Conservation (phyloP, 2,329 filamentous ascomycete genomes). For the Tolypocladium guangdongense region DNA sequence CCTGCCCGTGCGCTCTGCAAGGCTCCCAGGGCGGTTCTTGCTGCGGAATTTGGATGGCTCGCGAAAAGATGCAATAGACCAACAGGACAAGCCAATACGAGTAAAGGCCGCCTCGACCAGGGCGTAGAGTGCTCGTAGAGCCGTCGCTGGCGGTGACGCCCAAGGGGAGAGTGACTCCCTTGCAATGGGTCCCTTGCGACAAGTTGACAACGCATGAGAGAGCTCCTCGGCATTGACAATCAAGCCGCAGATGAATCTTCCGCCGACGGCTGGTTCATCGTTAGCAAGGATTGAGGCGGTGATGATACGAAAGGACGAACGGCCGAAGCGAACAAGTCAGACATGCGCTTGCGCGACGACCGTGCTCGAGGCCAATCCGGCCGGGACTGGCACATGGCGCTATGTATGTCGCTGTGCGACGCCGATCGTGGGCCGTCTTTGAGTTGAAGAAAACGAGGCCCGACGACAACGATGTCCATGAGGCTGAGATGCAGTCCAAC, state of each 20-base stretch:
- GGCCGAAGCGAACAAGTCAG: neutral
- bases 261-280: neutral
- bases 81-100: neutral
- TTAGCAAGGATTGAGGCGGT: neutral
- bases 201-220: neutral
- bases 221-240: neutral
- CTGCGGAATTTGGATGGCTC: neutral
- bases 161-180: neutral
- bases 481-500: neutral
- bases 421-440: neutral
- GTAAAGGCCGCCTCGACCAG: neutral
- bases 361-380: neutral
- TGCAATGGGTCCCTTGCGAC: neutral
- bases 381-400: neutral
- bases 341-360: neutral
- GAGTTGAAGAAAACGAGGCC: neutral
- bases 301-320: neutral
- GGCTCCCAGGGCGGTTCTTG: neutral
- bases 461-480: neutral
- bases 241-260: neutral
- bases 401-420: neutral
- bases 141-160: neutral
- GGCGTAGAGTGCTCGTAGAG: neutral
- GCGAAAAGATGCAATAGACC: neutral
- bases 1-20: neutral